Evolutionary conservation across 768 basidiomycete genomes (phyloP).

Genomic region (Lactarius psammicola): DNA sequence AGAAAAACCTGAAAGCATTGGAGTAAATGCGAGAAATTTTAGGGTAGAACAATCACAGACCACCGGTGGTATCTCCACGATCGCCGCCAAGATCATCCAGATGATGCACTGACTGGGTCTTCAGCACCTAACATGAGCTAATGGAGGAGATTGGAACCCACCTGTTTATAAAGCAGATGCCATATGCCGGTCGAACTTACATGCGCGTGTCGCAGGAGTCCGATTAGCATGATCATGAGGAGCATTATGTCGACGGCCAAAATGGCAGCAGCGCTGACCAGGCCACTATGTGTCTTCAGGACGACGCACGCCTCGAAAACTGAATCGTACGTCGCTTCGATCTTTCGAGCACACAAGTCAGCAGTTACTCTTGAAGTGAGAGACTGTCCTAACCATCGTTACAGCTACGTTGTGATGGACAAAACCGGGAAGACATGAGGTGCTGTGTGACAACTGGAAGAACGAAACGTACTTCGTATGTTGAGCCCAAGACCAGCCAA

Average conservation of each 20-base stretch:
- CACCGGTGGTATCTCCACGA: background rate
- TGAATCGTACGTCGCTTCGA: background rate
- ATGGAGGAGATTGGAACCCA: background rate
- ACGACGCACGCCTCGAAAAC: background rate
- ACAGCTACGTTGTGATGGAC: too few species aligned
- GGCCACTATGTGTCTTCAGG: background rate
- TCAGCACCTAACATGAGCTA: background rate
- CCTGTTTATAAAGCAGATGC: background rate
- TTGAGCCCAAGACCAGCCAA: background rate
- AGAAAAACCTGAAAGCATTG: constrained; percentile 7
- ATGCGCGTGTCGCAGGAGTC: background rate
- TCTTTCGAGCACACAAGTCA: background rate
- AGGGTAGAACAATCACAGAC: background rate
- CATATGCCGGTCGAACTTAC: background rate
- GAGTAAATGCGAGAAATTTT: background rate
- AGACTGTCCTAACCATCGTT: background rate
- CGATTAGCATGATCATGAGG: background rate
- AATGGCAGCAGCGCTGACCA: background rate
- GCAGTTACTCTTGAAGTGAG: background rate
- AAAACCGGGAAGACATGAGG: background rate
- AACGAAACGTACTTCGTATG: background rate
- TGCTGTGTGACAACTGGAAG: background rate
- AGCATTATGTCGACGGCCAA: background rate
- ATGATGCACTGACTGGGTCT: background rate
- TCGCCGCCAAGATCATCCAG: background rate